A percentile compares a stretch with the other conserved stretches of the same genome.
Conservation (phyloP, 352 stramenopile species). For the Thalassiosira hispida region DNA sequence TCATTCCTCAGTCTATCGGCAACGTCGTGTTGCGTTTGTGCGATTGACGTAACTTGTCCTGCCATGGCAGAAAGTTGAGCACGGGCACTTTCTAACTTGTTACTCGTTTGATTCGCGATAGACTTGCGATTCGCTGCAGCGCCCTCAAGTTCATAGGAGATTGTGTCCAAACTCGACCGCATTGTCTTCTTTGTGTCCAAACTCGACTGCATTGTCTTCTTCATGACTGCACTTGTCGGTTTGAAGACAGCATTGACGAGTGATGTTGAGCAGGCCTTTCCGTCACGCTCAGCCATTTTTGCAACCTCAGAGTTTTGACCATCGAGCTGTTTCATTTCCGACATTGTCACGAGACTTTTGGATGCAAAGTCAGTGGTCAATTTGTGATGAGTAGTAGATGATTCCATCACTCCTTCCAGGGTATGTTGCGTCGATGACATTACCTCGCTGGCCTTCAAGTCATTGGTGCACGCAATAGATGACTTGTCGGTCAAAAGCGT, state of each 20-base stretch:
- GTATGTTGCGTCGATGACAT: constrained; percentile 31
- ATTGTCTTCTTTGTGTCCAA: constrained; percentile 19
- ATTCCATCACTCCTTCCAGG: constrained; percentile 36
- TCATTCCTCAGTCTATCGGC: constrained; percentile 25
- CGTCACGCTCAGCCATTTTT: constrained; percentile 42
- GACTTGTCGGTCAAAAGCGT: constrained; percentile 33
- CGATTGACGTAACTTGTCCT: constrained; percentile 34
- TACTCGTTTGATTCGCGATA: constrained; percentile 28
- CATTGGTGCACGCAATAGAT: constrained; percentile 31
- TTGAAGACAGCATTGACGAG: constrained; percentile 45
- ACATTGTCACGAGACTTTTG: constrained; percentile 24
- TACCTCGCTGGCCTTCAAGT: constrained; percentile 28
- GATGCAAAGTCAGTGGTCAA: constrained; percentile 30
- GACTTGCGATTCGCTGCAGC: constrained; percentile 10
- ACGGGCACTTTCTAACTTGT: constrained; percentile 23
- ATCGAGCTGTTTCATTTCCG: constrained; percentile 48
- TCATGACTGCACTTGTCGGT: constrained; percentile 28
- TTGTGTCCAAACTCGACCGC: constrained; percentile 18
- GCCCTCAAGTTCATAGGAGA: constrained; percentile 25
- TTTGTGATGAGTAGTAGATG: constrained; percentile 27
- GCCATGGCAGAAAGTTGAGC: constrained; percentile 19
- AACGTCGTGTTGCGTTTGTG: constrained; percentile 34
- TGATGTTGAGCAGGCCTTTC: constrained; percentile 33
- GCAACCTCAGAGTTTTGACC: constrained; percentile 28
- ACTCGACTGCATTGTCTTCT: constrained; percentile 28